Base-by-base conservation (phyloP, 306 rosid genomes). In the Macrotyloma uniflorum region DNA sequence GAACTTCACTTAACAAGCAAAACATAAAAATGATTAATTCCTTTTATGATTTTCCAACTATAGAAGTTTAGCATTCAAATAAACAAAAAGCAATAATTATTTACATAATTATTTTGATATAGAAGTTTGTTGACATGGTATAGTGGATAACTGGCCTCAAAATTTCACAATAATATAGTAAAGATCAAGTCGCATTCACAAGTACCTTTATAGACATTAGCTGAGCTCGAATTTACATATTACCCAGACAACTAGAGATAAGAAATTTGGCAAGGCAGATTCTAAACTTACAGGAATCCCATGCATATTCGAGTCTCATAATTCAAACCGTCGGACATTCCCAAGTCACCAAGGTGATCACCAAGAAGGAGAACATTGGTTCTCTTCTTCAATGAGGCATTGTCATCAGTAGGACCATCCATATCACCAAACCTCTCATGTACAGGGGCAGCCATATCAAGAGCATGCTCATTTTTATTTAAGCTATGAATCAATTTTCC, bases 351-450 rank as follows among this genome's bases (percentile, higher is more conserved):
- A 30, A 80, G 28, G 89, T 92, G 98, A 67, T 95, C 98, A 53
- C 98, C 98, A 40, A 95, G 90, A 80, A 94, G 98, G 67, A 94
- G 84, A 81, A 94, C 97, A 78, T 94, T 95, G 65, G 93, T 90
- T 80, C 98, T 89, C 51, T 74, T 84, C 86, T 90, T 94, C 67
- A 92, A 76, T 0, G 79, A 92, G 32, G 85, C 85, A 89, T 59
- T 88, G 78, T 80, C 93, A 75, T 85, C 63, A 76, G 68, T 70
- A 62, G 84, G 85, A 49, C 33, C 90, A 70, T 88, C 87, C 18
- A 9, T 61, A 77, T 88, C 89, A 57, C 97, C 97, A 82, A 92
- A 85, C 75, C 51, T 88, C 14, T 86, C 91, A 69, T 91, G 97
- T 70, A 92, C 84, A 79, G 97, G 97, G 14, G 87, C 91, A 66